Evolutionary conservation across 2,329 filamentous ascomycete species (phyloP), one percentile per base, ranked within the genome.

Genomic region (Stagonosporopsis chrysanthemi): DNA sequence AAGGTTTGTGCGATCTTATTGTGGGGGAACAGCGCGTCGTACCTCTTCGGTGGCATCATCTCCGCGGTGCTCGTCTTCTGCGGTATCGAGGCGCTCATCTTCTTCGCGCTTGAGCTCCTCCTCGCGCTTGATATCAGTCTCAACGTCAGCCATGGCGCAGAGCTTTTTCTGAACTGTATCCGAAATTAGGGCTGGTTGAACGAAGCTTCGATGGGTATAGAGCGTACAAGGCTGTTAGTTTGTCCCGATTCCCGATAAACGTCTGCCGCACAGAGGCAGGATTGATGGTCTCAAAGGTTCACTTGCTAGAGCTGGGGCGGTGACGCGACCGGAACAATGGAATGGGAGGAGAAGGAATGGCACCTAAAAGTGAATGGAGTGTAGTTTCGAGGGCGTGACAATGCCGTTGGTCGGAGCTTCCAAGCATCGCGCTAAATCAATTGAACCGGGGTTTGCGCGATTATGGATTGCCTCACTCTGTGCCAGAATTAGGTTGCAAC

Each of bases 1-100:
- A 29, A 4, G 3, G 6, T 15, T 33, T 33, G 14, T 35, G 33
- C 22, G 44, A 44, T n/a, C 23, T 28, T 36, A 17, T 17, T 14
- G 33, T 28, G 33, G 23, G 19, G 12, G 19, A 17, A 47, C 47
- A 19, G 33, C n/a, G 47, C 33, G 45, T 49, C 68, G 63, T 73
- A 76, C 72, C 70, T 77, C 74, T 38, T 75, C 72, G 54, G 70
- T 70, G 22, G 65, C 66, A 45, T 70, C 69, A 45, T 73, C 70
- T 26, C 67, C 66, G 24, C 31, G 54, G 39, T 44, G 54, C 48
- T 67, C 68, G 39, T 70, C 70, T 53, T 74, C 70, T n/a, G 69
- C 69, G 23, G 66, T 71, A 36, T 75, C 73, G 36, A 69, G 65
- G 48, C 69, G 72, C 62, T 71, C 70, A 44, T 72, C 71, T 35